These are phyloP conservation scores for Xerocomellus amylosporus DNA, from an alignment of 768 basidiomycete species.

Conservation along the genomic window DNA sequence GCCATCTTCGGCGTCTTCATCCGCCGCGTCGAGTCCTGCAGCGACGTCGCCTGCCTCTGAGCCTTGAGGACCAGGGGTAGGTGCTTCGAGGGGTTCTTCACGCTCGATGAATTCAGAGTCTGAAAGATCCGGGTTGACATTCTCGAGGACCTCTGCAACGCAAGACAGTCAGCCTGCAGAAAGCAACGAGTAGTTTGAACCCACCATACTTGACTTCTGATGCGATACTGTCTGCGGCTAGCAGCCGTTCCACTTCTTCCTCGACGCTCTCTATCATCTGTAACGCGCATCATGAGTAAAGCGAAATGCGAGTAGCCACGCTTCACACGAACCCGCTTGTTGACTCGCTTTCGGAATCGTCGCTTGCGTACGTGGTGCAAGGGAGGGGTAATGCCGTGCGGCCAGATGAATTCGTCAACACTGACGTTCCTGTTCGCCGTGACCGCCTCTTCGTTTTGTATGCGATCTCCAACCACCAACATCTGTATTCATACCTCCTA, in stretches of 20 bases:
- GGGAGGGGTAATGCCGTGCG: conserved; percentile 93
- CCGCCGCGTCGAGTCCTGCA: conserved; percentile 51
- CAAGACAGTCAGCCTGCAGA: not conserved
- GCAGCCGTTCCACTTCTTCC: conserved; percentile 83
- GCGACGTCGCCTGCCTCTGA: conserved; percentile 64
- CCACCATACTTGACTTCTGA: conserved; percentile 74
- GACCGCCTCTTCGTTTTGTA: conserved; percentile 66
- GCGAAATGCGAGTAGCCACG: not conserved
- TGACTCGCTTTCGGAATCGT: conserved; percentile 87
- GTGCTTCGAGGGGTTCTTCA: conserved; percentile 57
- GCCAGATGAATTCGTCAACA: conserved; percentile 96
- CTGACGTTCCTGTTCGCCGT: conserved; percentile 69
- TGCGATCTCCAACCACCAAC: conserved; percentile 81
- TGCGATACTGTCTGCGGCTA: conserved; percentile 77
- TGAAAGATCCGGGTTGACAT: conserved; percentile 87
- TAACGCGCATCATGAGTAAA: conserved; percentile 4
- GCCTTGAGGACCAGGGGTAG: conserved; percentile 65
- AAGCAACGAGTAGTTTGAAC: conserved; percentile 9
- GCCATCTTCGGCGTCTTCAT: conserved; percentile 57
- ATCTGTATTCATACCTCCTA: conserved; percentile 53
- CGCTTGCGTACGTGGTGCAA: conserved; percentile 87
- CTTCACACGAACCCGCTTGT: conserved; percentile 57
- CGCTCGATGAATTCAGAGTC: conserved; percentile 84
- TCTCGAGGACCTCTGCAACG: conserved; percentile 72
- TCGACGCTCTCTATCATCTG: conserved; percentile 95